Evolutionary conservation across 78 protist species (phyloP), one percentile per base, ranked within the genome.

Genomic region (Bodo saltans): DNA sequence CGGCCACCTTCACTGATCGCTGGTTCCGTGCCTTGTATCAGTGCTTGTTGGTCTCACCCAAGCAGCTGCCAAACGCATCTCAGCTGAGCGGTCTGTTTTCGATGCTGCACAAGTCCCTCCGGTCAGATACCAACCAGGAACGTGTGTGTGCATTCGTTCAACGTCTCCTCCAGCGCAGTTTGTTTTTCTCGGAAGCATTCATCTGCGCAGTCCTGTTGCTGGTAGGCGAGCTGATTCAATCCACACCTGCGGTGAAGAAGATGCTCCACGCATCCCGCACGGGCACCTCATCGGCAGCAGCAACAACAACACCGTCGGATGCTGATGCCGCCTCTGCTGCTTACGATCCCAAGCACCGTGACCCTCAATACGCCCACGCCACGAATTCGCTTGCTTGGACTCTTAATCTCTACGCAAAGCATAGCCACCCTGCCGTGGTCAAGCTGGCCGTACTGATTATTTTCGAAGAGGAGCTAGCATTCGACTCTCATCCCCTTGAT

Each of bases 111-210:
- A 40, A 67, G 70, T 70, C 88, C 8, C 1, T 88, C 30, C 68
- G 30, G 37, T 40, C 12, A 0, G 91, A 88, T 40, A 0, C 8
- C 28, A 0, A 0, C 68, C 0, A 35, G 23, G 42, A 40, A 0
- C 76, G 91, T 17, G 67, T 41, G 26, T 1, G 0, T 17, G 91
- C 91, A 2, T 78, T 88, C 37, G 0, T 33, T 60, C 80, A 84
- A 33, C 86, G 91, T 30, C 42, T 84, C 53, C 38, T 88, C 28
- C 91, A 88, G 74, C 42, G 2, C n/a, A 37, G 60, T 27, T 35
- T 76, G 67, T 38, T 42, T 25, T 67, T 42, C 39, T 12, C 27
- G 34, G 42, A 12, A 26, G 35, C 67, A 26, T 76, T 30, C 69
- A 38, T 76, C 67, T 76, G 81, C 69, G 81, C 42, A 3, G 70